phyloP scores from a whole-genome alignment of 495 filamentous ascomycete species.

The Ascobolus immersus region DNA sequence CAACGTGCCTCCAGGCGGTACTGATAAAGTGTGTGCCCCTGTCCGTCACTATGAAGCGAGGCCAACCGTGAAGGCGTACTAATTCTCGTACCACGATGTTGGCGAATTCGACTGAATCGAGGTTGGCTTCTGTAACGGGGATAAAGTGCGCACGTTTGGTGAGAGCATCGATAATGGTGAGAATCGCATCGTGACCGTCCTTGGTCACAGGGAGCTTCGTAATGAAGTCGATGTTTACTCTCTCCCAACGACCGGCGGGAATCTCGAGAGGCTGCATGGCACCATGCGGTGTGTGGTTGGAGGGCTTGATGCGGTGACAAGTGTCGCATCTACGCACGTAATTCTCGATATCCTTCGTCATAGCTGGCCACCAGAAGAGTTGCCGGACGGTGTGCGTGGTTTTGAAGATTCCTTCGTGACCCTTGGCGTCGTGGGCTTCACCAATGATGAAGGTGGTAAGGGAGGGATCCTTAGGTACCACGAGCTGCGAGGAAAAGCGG shows the following conservation, averaged over 20 bases:
- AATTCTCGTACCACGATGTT: no score
- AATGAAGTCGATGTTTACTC: constrained; percentile 5
- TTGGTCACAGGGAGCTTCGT: background rate
- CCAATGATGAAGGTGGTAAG: no score
- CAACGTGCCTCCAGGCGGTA: no score
- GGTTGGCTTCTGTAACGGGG: background rate
- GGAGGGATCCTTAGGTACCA: no score
- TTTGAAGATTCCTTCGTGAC: background rate
- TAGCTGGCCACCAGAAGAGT: background rate
- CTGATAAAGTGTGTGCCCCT: no score
- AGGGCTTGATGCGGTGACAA: background rate
- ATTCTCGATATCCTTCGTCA: background rate
- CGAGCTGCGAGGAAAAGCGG: no score
- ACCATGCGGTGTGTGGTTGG: background rate
- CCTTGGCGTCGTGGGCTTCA: constrained; percentile 1
- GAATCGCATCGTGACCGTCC: background rate
- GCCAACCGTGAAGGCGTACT: no score
- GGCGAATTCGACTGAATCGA: background rate
- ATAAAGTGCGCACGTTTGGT: constrained; percentile 2
- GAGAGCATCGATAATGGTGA: constrained; percentile 1
- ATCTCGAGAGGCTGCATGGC: background rate
- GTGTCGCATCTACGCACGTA: background rate
- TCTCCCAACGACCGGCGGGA: background rate
- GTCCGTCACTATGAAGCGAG: no score
- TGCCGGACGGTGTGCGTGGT: background rate